Conservation (phyloP, 2,329 filamentous ascomycete genomes). For the Chrysoporthe deuterocubensis region DNA sequence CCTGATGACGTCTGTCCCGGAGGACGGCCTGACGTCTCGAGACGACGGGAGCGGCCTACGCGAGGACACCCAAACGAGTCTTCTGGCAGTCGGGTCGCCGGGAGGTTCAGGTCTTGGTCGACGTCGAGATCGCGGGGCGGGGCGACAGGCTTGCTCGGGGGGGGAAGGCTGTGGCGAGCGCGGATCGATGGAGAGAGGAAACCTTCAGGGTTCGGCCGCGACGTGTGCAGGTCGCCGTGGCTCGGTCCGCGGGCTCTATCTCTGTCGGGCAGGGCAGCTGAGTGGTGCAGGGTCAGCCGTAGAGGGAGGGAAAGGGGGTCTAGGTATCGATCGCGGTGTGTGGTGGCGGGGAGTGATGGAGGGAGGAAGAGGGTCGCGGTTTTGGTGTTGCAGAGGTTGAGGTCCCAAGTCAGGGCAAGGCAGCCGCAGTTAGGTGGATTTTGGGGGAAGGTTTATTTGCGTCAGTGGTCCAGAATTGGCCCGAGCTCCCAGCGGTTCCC, state of each 20-base stretch:
- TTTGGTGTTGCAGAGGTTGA: slow-evolving; percentile 14
- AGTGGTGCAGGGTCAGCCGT: slow-evolving; percentile 12
- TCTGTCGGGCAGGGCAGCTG: slow-evolving; percentile 9
- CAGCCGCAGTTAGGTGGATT: slow-evolving; percentile 7
- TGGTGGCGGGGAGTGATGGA: slow-evolving; percentile 5
- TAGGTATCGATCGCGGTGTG: slow-evolving; percentile 4
- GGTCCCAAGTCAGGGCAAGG: slow-evolving; percentile 1
- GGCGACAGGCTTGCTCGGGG: not conserved
- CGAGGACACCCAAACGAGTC: not conserved
- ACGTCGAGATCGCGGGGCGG: not conserved
- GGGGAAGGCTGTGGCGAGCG: slow-evolving; percentile 14
- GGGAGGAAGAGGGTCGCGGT: not conserved
- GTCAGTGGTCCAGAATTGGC: slow-evolving; percentile 12
- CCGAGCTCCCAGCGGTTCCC: slow-evolving; percentile 7
- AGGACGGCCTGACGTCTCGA: slow-evolving; percentile 45
- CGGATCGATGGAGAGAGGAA: slow-evolving; percentile 20
- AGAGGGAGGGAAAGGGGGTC: not conserved
- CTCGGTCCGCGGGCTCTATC: slow-evolving; percentile 12
- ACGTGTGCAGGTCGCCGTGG: slow-evolving; percentile 29
- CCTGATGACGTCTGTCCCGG: slow-evolving; percentile 44
- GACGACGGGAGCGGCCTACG: slow-evolving; percentile 37
- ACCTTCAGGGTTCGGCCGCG: slow-evolving; percentile 21
- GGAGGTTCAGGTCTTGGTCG: not conserved
- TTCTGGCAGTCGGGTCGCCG: not conserved
- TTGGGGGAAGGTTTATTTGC: slow-evolving; percentile 11